Evolutionary conservation across 2,329 filamentous ascomycete species (phyloP), one percentile per base, ranked within the genome.

Genomic region (Claviceps purpurea): DNA sequence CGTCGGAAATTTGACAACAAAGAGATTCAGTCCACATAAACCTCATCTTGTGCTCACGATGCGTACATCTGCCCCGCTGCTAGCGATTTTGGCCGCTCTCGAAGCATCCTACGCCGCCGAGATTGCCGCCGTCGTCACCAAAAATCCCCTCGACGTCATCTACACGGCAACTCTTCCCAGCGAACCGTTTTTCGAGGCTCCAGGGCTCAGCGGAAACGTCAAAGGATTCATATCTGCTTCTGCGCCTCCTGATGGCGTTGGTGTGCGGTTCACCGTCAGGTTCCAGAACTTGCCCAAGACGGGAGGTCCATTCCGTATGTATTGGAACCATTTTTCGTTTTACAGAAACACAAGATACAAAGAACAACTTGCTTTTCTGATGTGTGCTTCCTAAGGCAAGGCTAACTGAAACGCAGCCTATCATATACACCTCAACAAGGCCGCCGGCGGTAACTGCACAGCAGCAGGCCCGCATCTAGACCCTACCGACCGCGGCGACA

Each of bases 381-480:
- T 42, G 11, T 24, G 16, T 6, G 6, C 11, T 14, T 43, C 11
- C 2, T 43, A 22, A 43, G 20, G 4, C 11, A 22, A 20, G 39
- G 49, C 49, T 50, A 45, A 50, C 30, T 4, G n/a, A 22, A 16
- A 8, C 13, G 13, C 54, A 85, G 84, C 72, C 54, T 90, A 89
- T 70, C 86, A 90, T 65, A 72, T 91, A 56, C 87, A 91, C 66
- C 76, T 75, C 50, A 61, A 72, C 20, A 79, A 81, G 11, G 81
- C 81, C 4, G 65, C 64, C 24, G 69, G 81, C 56, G 86, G 85
- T 56, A 87, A 88, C 74, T 91, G 87, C 72, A 84, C 78, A 48
- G 66, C 67, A 5, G 82, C 87, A 1, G 71, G 78, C 2, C 77
- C 72, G 3, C 87, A 91, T 62, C 75, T 89, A 14, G 85, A 90